Base-by-base conservation (phyloP, 1,284 basidiomycete species). In the Ganoderma meredithae region DNA sequence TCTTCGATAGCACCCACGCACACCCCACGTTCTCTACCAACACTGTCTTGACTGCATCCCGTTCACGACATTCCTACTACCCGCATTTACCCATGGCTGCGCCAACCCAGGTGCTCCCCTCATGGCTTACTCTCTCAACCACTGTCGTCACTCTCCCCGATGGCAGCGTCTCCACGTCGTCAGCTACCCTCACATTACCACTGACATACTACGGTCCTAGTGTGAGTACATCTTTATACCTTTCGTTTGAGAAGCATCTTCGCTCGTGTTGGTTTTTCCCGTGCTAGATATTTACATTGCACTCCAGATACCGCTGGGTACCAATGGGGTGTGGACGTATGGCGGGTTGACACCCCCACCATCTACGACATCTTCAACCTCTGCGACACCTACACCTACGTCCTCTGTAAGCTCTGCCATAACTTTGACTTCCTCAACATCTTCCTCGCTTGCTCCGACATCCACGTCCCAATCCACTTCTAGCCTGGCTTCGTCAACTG, bases 121-220 rank as follows among this genome's bases (percentile, higher is more conserved):
- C 90, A 41, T 92, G 91, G 90, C 79, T 91, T 71, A 86, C 89
- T 1, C 81, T 86, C 27, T 81, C 85, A 36, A 81, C 83, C 31
- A 81, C 85, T 17, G 77, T 86, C 52, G 74, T 87, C 63, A 87
- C 87, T 9, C 81, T 87, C 74, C 79, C 81, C 2, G 80, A 80
- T 64, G 89, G 89, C 61, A 77, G 77, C 36, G 82, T 86, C 62
- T 77, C 85, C 55, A 82, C 85, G 52, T 89, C 88, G 19, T 82
- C 83, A 52, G 84, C 83, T 5, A 85, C 83, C 64, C 80, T 90
- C 49, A 84, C 82, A 69, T 75, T 92, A 63, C 89, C 91, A 62
- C 79, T 91, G 70, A 92, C 91, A 1, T 93, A 93, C 78, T 91
- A 86, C 73, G 91, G 91, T 52, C 90, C 91, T 66, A 87, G 88